These are phyloP conservation scores for Chlorella sp. DNA, from an alignment of 139 green algal species.

Conservation along the genomic window DNA sequence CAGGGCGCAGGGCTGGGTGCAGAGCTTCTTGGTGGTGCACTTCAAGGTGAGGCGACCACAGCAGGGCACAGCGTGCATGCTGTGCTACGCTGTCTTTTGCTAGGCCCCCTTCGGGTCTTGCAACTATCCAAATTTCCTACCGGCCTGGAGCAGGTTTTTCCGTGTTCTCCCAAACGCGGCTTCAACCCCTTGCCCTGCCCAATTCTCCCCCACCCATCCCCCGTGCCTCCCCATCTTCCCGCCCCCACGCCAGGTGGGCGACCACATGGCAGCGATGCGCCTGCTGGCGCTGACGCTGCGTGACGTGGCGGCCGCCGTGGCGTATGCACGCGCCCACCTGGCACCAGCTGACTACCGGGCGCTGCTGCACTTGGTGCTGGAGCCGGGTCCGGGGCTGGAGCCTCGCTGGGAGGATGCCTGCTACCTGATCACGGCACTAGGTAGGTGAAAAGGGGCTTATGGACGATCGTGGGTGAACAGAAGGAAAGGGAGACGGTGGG, in stretches of 20 bases:
- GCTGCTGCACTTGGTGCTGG: conserved; percentile 75
- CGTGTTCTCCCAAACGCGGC: not conserved
- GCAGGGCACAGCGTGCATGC: too few relatives aligned
- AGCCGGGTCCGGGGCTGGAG: conserved; percentile 49
- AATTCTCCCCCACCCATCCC: not conserved
- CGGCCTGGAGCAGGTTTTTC: not conserved
- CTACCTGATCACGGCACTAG: conserved; percentile 55
- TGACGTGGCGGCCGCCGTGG: conserved; percentile 65
- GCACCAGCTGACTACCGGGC: conserved; percentile 42
- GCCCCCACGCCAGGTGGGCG: conserved; percentile 39
- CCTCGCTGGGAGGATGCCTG: conserved; percentile 68
- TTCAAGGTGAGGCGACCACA: not conserved
- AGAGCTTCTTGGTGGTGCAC: not conserved
- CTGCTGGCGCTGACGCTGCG: conserved; percentile 69
- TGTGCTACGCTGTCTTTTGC: not conserved
- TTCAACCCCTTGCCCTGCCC: too few relatives aligned
- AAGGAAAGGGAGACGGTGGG: too few relatives aligned
- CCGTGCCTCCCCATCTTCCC: not conserved
- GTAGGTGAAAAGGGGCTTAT: too few relatives aligned
- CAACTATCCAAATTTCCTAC: not conserved
- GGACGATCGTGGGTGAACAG: too few relatives aligned
- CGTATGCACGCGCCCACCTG: conserved; percentile 66
- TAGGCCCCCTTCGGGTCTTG: not conserved
- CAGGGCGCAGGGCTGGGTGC: not conserved
- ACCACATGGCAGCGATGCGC: conserved; percentile 70